Evolutionary conservation across 1,139 yeast genomes (phyloP).

Genomic region (Arxiozyma telluris): DNA sequence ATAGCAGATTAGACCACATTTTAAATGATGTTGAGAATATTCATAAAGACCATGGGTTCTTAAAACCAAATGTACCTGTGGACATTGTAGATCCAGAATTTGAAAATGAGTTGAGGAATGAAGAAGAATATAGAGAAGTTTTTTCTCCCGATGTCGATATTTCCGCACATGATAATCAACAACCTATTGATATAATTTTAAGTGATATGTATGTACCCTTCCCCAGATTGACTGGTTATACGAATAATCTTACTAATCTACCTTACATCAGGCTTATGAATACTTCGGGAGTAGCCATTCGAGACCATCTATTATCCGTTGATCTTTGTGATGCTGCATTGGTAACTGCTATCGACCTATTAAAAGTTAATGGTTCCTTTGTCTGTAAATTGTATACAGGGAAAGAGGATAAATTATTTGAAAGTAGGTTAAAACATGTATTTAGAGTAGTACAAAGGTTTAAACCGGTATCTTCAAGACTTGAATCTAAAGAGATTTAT

Average conservation of each 20-base stretch:
- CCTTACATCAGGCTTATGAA: constrained; percentile 75
- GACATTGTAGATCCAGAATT: neutral
- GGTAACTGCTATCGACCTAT: constrained; percentile 57
- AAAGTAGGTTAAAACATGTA: constrained; percentile 45
- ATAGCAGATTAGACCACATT: constrained; percentile 28
- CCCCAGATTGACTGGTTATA: constrained; percentile 37
- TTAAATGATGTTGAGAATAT: constrained; percentile 15
- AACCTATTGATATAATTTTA: constrained; percentile 57
- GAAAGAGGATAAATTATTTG: constrained; percentile 53
- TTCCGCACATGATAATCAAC: constrained; percentile 4
- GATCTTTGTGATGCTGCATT: constrained; percentile 91
- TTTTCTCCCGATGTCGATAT: constrained; percentile 6
- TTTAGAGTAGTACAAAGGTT: constrained; percentile 51
- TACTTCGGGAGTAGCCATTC: constrained; percentile 52
- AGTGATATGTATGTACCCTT: constrained; percentile 85
- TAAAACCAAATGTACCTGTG: neutral
- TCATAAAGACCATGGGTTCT: constrained; percentile 22
- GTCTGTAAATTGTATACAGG: constrained; percentile 70
- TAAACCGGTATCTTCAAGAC: constrained; percentile 53
- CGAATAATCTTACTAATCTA: constrained; percentile 60
- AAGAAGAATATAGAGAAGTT: constrained; percentile 13
- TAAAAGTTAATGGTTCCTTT: constrained; percentile 62
- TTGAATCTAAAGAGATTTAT: constrained; percentile 60
- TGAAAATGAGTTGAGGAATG: constrained; percentile 6
- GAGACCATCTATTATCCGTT: constrained; percentile 49